phyloP scores from a whole-genome alignment of 352 stramenopile species.

The Pythium aristosporum region DNA sequence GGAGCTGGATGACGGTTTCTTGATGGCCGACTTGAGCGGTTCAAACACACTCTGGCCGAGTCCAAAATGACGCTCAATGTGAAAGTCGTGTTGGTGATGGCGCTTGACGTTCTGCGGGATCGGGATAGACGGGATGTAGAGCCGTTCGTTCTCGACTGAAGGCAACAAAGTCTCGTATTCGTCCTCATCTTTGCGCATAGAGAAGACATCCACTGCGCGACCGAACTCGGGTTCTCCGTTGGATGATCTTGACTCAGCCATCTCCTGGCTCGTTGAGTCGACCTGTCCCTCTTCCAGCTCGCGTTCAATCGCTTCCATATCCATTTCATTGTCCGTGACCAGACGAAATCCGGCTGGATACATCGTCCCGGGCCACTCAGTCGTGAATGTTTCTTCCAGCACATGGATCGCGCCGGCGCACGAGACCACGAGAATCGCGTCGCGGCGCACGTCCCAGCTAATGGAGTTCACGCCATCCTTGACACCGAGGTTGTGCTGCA shows the following conservation, averaged over 20 bases:
- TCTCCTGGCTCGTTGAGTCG: not conserved
- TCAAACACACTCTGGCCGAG: slow-evolving; percentile 73
- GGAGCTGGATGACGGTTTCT: slow-evolving; percentile 34
- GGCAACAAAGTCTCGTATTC: slow-evolving; percentile 26
- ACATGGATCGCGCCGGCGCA: slow-evolving; percentile 65
- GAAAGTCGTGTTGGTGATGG: slow-evolving; percentile 50
- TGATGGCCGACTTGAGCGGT: slow-evolving; percentile 49
- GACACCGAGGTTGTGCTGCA: slow-evolving; percentile 75
- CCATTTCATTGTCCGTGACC: slow-evolving; percentile 77
- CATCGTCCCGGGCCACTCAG: slow-evolving; percentile 79
- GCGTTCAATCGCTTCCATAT: slow-evolving; percentile 37
- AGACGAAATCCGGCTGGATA: slow-evolving; percentile 80
- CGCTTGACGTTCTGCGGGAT: slow-evolving; percentile 56
- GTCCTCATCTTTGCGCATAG: slow-evolving; percentile 17
- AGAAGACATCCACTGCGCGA: slow-evolving; percentile 52
- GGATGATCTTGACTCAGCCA: not conserved
- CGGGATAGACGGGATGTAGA: slow-evolving; percentile 56
- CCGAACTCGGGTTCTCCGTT: not conserved
- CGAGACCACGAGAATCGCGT: slow-evolving; percentile 65
- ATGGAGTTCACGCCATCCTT: slow-evolving; percentile 70
- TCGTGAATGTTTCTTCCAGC: slow-evolving; percentile 73
- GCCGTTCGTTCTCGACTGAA: slow-evolving; percentile 30
- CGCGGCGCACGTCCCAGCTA: slow-evolving; percentile 50
- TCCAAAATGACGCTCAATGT: slow-evolving; percentile 71
- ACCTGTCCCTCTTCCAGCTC: slow-evolving; percentile 41